A percentile compares a stretch with the other conserved stretches of the same genome.
Conservation (phyloP, 805 yeast species). For the Candida michaelii region DNA sequence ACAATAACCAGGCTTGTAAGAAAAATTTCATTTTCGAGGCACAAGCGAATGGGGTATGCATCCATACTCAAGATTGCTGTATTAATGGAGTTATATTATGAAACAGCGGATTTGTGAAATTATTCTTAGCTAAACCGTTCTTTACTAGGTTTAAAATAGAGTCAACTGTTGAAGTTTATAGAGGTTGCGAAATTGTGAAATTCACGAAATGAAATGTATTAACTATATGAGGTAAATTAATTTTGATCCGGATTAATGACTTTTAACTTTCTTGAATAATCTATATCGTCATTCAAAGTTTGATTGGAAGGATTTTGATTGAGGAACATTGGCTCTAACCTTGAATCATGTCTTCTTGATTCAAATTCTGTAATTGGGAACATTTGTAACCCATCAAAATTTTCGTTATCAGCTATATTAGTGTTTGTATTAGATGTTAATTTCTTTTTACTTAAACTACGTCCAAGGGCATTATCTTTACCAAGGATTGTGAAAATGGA, state of each 20-base stretch:
- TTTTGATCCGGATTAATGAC: slow-evolving; percentile 13
- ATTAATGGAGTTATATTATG: no score
- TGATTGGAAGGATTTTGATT: slow-evolving; percentile 25
- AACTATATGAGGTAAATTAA: not conserved
- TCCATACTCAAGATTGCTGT: no score
- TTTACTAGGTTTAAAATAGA: no score
- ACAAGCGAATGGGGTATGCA: no score
- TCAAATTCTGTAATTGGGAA: slow-evolving; percentile 35
- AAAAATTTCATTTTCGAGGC: no score
- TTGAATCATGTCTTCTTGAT: slow-evolving; percentile 20
- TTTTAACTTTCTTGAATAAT: slow-evolving; percentile 31
- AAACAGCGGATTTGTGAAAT: no score
- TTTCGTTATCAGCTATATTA: slow-evolving; percentile 3
- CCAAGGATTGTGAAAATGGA: slow-evolving; percentile 28
- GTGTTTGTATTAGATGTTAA: slow-evolving; percentile 12
- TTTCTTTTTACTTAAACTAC: slow-evolving; percentile 33
- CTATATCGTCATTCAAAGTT: slow-evolving; percentile 34
- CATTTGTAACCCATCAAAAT: slow-evolving; percentile 25
- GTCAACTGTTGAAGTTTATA: no score
- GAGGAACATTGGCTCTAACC: slow-evolving; percentile 24
- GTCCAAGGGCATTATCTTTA: slow-evolving; percentile 16
- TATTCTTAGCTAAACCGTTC: no score
- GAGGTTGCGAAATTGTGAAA: not conserved
- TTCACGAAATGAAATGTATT: not conserved
- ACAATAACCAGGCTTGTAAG: no score